Conservation (phyloP, 2,329 filamentous ascomycete genomes). For the Pezicula neosporulosa region DNA sequence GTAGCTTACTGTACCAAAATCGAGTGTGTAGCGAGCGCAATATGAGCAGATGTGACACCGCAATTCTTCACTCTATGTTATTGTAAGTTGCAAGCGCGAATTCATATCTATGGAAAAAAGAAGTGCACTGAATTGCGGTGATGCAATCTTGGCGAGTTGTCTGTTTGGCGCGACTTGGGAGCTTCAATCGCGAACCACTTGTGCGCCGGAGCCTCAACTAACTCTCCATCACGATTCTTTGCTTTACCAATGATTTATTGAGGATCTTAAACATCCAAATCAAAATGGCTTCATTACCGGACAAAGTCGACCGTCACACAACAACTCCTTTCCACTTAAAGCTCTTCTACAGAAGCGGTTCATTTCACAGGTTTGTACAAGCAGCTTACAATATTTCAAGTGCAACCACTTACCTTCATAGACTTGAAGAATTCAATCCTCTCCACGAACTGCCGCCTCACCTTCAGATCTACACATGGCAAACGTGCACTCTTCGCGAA, state of each 20-base stretch:
- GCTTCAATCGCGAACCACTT: neutral
- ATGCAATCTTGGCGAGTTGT: neutral
- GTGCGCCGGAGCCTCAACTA: constrained; percentile 13
- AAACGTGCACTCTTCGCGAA: constrained; percentile 75
- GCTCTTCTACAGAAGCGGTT: constrained; percentile 74
- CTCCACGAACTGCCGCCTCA: constrained; percentile 57
- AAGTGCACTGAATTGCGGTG: no score
- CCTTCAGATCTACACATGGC: constrained; percentile 84
- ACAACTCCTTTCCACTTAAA: constrained; percentile 81
- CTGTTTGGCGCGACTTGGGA: neutral
- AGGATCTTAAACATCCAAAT: constrained; percentile 8
- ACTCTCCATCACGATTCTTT: constrained; percentile 4
- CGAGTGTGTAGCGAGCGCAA: no score
- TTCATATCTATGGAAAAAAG: neutral
- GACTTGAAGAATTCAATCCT: constrained; percentile 65
- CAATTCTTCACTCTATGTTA: neutral
- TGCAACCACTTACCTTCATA: constrained; percentile 27
- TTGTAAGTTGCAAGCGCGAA: neutral
- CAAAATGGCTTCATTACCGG: constrained; percentile 29
- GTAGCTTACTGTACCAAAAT: no score
- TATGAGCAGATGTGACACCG: no score
- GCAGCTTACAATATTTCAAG: constrained; percentile 6
- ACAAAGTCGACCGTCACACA: constrained; percentile 61
- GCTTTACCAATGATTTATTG: constrained; percentile 7
- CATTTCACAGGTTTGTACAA: constrained; percentile 61